Percentiles rank a stretch among this genome's conserved stretches.
Conservation (phyloP, 2,329 filamentous ascomycete species). For the Xylaria arbuscula region DNA sequence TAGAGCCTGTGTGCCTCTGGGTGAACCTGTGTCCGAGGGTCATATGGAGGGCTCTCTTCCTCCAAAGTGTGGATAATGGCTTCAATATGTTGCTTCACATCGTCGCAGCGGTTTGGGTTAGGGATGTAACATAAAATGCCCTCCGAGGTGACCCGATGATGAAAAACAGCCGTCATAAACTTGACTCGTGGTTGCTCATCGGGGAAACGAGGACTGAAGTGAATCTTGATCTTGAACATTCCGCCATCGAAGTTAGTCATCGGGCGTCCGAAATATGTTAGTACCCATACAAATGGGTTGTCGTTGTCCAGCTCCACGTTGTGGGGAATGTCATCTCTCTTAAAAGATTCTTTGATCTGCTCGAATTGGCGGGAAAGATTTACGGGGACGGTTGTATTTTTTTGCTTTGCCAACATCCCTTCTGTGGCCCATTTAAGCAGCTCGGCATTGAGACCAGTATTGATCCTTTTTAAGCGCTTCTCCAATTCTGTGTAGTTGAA, state of each 20-base stretch:
- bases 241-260: constrained; percentile 96
- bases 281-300: constrained; percentile 89
- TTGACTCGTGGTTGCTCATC: constrained; percentile 86
- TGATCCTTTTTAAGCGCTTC: constrained; percentile 74
- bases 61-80: constrained; percentile 85
- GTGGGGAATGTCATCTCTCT: constrained; percentile 75
- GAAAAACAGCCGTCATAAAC: constrained; percentile 85
- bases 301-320: constrained; percentile 79
- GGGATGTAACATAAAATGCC: constrained; percentile 87
- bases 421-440: constrained; percentile 75
- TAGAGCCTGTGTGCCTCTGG: constrained; percentile 86
- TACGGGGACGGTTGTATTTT: constrained; percentile 79
- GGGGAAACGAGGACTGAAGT: constrained; percentile 86
- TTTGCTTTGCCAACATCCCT: constrained; percentile 70
- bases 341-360: constrained; percentile 81
- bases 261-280: constrained; percentile 90
- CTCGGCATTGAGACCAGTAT: constrained; percentile 77
- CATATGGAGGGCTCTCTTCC: constrained; percentile 87
- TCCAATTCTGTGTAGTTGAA: constrained; percentile 85
- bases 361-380: constrained; percentile 87
- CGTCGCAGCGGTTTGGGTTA: constrained; percentile 70
- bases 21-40: constrained; percentile 88
- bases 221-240: constrained; percentile 82
- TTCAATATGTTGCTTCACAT: constrained; percentile 84
- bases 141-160: constrained; percentile 83